A percentile compares a stretch with the other conserved stretches of the same genome.
Conservation (phyloP, 345 rosid species). For the Lepidium africanum region DNA sequence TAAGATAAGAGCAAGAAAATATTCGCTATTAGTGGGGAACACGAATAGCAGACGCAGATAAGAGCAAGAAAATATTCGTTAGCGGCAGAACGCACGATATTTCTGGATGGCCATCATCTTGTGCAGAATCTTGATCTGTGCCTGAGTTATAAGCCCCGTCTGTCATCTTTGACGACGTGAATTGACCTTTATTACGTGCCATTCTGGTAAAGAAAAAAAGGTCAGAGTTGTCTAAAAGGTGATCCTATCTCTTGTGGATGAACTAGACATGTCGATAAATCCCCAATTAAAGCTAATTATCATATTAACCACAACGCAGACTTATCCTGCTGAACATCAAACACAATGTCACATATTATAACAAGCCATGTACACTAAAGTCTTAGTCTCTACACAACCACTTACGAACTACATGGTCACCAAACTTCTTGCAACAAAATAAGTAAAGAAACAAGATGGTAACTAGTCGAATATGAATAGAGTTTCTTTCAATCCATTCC, state of each 20-base stretch:
- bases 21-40: not conserved
- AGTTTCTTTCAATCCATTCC: not conserved
- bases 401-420: not conserved
- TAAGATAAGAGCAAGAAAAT: not conserved
- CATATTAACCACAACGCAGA: not conserved
- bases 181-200: conserved; percentile 98
- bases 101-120: conserved; percentile 59
- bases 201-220: conserved; percentile 44
- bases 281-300: not conserved
- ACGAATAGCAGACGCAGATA: not conserved
- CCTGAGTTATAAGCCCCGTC: conserved; percentile 58
- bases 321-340: conserved; percentile 5
- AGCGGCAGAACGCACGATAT: conserved; percentile 48
- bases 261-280: not conserved
- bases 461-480: not conserved
- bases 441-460: not conserved
- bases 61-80: too few relatives aligned
- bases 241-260: not conserved
- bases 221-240: not conserved
- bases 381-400: not conserved
- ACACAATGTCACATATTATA: not conserved
- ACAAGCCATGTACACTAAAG: not conserved
- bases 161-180: conserved; percentile 61
- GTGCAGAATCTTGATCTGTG: conserved; percentile 58
- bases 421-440: not conserved